Evolutionary conservation across 805 yeast genomes (phyloP).

Genomic region (Komagataella kurtzmanii): DNA sequence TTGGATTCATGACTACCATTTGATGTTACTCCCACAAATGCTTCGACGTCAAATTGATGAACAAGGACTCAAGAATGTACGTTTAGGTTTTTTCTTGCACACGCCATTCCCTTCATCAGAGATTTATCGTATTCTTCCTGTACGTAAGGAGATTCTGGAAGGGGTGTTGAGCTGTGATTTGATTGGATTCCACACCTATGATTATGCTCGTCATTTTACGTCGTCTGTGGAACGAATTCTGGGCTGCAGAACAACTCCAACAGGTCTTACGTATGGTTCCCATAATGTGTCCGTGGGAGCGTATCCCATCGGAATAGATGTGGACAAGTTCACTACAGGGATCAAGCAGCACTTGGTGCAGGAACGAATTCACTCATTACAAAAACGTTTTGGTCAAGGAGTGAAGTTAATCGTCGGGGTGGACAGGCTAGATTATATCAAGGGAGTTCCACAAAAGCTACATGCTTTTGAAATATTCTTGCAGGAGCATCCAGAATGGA

Average conservation of each 20-base stretch:
- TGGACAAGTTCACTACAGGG: conserved; percentile 78
- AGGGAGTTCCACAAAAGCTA: conserved; percentile 94
- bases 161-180: conserved; percentile 93
- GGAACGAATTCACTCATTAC: conserved; percentile 49
- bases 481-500: conserved; percentile 93
- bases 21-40: conserved; percentile 90
- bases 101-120: conserved; percentile 98
- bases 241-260: conserved; percentile 74
- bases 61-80: conserved; percentile 36
- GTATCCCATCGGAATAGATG: conserved; percentile 98
- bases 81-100: conserved; percentile 87
- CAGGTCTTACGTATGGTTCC: conserved; percentile 71
- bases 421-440: conserved; percentile 90
- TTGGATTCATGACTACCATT: conserved; percentile 97
- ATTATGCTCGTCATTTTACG: conserved; percentile 91
- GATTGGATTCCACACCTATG: conserved; percentile 98
- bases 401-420: conserved; percentile 90
- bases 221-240: conserved; percentile 80
- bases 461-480: conserved; percentile 93
- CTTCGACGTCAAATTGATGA: conserved; percentile 47
- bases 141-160: conserved; percentile 76
- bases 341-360: conserved; percentile 49
- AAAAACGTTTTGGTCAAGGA: conserved; percentile 49
- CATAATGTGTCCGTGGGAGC: conserved; percentile 83
- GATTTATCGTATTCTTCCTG: conserved; percentile 91